Evolutionary conservation across 2,329 filamentous ascomycete species (phyloP).

Genomic region (Penicillium palitans): DNA sequence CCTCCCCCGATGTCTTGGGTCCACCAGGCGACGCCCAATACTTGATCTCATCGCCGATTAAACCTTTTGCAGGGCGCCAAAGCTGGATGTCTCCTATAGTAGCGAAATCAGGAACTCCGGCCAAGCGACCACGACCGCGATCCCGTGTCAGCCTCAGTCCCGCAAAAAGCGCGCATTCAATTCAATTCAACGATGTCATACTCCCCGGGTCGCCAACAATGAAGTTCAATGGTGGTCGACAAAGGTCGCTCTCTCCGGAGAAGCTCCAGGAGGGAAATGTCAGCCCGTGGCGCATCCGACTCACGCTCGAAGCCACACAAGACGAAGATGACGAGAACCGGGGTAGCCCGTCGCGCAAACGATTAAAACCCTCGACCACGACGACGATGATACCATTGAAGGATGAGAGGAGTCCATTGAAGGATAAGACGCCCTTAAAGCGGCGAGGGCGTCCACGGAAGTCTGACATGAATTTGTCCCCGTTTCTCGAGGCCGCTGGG

Average conservation of each 20-base stretch:
- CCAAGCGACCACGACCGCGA: slow-evolving; percentile 24
- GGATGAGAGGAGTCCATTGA: slow-evolving; percentile 32
- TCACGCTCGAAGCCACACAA: slow-evolving; percentile 51
- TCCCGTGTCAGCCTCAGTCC: slow-evolving; percentile 39
- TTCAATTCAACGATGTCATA: slow-evolving; percentile 45
- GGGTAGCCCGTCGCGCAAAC: slow-evolving; percentile 35
- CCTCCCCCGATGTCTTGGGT: slow-evolving; percentile 46
- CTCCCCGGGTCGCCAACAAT: slow-evolving; percentile 42
- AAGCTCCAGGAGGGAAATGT: slow-evolving; percentile 43
- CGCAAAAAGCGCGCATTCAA: slow-evolving; percentile 40
- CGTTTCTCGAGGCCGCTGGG: slow-evolving; percentile 34
- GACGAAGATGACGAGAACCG: slow-evolving; percentile 41
- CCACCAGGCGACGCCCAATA: slow-evolving; percentile 46
- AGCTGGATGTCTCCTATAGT: slow-evolving; percentile 42
- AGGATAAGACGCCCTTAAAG: slow-evolving; percentile 42
- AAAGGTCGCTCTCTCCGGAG: slow-evolving; percentile 40
- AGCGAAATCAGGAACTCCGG: slow-evolving; percentile 20
- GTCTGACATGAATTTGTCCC: slow-evolving; percentile 41
- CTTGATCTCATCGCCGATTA: slow-evolving; percentile 44
- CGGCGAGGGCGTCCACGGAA: slow-evolving; percentile 47
- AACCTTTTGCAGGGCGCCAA: slow-evolving; percentile 41
- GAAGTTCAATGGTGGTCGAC: slow-evolving; percentile 31
- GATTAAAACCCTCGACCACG: slow-evolving; percentile 32
- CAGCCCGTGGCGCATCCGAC: slow-evolving; percentile 51
- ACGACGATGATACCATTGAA: slow-evolving; percentile 48